Conservation (phyloP, 2,329 filamentous ascomycete genomes). For the Lachnellula occidentalis region DNA sequence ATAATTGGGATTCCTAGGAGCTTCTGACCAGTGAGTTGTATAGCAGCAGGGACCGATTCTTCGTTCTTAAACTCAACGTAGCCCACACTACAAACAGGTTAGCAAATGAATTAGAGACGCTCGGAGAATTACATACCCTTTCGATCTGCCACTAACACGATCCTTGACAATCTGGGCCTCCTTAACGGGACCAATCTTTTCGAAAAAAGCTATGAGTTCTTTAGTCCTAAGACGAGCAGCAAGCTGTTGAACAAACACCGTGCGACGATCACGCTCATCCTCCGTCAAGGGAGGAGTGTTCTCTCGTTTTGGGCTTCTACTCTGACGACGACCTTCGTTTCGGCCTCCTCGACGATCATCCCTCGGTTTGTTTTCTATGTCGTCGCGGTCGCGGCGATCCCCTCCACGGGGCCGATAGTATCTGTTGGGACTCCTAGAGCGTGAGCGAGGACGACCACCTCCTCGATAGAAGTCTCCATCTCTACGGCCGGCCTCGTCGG, state of each 20-base stretch:
- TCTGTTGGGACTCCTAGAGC: constrained; percentile 65
- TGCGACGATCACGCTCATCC: constrained; percentile 93
- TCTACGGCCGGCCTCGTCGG: constrained; percentile 40
- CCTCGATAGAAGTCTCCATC: constrained; percentile 68
- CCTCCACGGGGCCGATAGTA: constrained; percentile 44
- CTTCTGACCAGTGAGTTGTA: constrained; percentile 98
- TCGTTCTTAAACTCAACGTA: constrained; percentile 99
- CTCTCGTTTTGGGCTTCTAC: constrained; percentile 40
- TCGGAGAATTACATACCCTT: constrained; percentile 64
- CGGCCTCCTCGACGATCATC: constrained; percentile 37
- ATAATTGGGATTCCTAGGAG: constrained; percentile 98
- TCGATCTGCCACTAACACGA: constrained; percentile 90
- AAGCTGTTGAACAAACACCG: constrained; percentile 97
- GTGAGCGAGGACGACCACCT: constrained; percentile 57
- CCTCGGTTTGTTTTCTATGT: constrained; percentile 40
- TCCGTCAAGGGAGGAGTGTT: constrained; percentile 73
- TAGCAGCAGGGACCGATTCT: constrained; percentile 85
- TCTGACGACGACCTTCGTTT: constrained; percentile 34
- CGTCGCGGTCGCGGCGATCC: constrained; percentile 47
- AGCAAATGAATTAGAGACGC: constrained; percentile 4
- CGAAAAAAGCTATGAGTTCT: constrained; percentile 91
- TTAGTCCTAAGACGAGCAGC: constrained; percentile 88
- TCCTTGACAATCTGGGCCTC: constrained; percentile 99
- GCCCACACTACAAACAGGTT: constrained; percentile 67
- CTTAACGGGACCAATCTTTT: constrained; percentile 88